Base-by-base conservation (phyloP, 305 asterid genomes). In the Fraxinus nigra region DNA sequence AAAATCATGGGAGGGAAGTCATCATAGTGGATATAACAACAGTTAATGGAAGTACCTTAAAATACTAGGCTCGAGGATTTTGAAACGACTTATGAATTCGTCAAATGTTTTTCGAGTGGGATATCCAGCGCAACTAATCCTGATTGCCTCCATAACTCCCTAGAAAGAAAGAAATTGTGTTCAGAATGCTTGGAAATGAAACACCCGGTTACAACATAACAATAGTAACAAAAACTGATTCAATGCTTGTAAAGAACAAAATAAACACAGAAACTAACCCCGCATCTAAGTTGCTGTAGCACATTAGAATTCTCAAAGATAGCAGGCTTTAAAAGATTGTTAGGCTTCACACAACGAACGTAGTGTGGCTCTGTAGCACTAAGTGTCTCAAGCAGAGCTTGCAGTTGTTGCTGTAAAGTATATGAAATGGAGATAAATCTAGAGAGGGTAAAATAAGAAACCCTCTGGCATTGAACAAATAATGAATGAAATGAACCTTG, bases 101-200 rank as follows among this genome's bases (percentile, higher is more conserved):
- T 90, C 89, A 83, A 93, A 95, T 73, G 90, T 56, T 90, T 91
- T 93, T 82, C 98, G 87, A 72, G 98, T 95, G 83, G 99, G 99
- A 89, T 82, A 95, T 83, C 99, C 99, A 81, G 99, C 99, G 84
- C 99, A 95, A 84, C 98, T 95, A 80, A 95, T 95, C 89, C 98
- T 92, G 86, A 95, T 93, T 76, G 99, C 99, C 88, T 95, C 99
- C 95, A 95, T 85, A 67, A 95, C 99, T 76, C 99, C 98, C 99
- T 95, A 87, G 82, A 70, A 85, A 86, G 74, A 75, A 54, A 43
- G 48, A 82, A 16, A 32, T 18, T 79, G 43, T 69, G 75, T 88
- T 82, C 63, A 65, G 33, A 86, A 80, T 78, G 70, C 74, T 79
- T 67, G 81, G 14, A 40, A 75, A 73, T 78, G 84, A 77, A 82